These are phyloP conservation scores for Phialemonium atrogriseum DNA, from an alignment of 2,329 filamentous ascomycete species.

Conservation along the genomic window DNA sequence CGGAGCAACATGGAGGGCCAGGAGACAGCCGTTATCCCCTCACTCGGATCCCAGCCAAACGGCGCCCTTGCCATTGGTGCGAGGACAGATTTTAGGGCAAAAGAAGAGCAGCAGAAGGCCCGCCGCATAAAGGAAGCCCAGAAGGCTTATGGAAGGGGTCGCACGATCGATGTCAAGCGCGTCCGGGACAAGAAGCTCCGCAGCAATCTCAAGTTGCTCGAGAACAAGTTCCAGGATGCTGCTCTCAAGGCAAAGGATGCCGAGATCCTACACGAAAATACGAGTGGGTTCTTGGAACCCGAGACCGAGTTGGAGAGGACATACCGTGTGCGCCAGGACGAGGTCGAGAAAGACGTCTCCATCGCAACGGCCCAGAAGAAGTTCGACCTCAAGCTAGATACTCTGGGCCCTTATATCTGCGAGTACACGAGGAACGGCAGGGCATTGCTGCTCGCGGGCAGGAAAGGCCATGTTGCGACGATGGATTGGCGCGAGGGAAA, in stretches of 20 bases:
- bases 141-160: constrained; percentile 76
- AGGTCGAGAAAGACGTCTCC: constrained; percentile 66
- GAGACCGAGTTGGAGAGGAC: constrained; percentile 85
- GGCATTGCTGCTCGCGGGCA: constrained; percentile 74
- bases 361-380: constrained; percentile 85
- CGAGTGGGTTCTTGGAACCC: constrained; percentile 75
- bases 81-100: constrained; percentile 43
- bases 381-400: constrained; percentile 78
- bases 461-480: constrained; percentile 90
- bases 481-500: constrained; percentile 96
- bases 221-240: constrained; percentile 75
- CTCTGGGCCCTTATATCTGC: constrained; percentile 76
- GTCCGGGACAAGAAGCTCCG: constrained; percentile 88
- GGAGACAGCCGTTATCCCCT: too few species aligned
- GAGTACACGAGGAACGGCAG: constrained; percentile 89
- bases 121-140: constrained; percentile 55
- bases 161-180: constrained; percentile 59
- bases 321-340: constrained; percentile 84
- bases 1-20: too few species aligned
- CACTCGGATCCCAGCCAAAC: constrained; percentile 42
- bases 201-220: constrained; percentile 67
- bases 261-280: constrained; percentile 87
- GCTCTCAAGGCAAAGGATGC: constrained; percentile 84
- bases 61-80: constrained; percentile 43
- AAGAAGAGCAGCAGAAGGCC: constrained; percentile 40